Conservation (phyloP, 1,139 yeast genomes). For the Magnusiomyces paraingens region DNA sequence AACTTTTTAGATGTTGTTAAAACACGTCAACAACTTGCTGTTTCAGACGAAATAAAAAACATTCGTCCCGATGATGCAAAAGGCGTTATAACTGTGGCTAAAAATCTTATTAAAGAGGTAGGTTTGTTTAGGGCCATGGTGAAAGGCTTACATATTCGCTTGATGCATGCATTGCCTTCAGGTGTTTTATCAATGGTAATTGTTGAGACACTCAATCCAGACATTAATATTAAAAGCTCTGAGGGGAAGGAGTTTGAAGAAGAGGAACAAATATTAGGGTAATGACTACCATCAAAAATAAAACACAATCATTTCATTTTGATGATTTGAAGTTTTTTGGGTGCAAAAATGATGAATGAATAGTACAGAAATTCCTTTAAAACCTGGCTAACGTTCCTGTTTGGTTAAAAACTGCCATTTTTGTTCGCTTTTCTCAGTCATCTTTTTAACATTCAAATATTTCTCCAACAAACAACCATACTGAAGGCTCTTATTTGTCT, state of each 20-base stretch:
- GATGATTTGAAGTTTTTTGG: too few relatives aligned
- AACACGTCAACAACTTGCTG: slow-evolving; percentile 41
- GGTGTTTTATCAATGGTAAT: slow-evolving; percentile 38
- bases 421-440: too few relatives aligned
- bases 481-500: too few relatives aligned
- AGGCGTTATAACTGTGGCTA: slow-evolving; percentile 33
- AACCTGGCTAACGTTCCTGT: too few relatives aligned
- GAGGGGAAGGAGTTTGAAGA: slow-evolving; percentile 9
- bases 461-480: too few relatives aligned
- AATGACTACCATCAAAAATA: not conserved
- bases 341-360: too few relatives aligned
- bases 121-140: slow-evolving; percentile 35
- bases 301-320: too few relatives aligned
- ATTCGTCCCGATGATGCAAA: slow-evolving; percentile 36
- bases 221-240: slow-evolving; percentile 15
- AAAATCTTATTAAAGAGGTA: slow-evolving; percentile 34
- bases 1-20: slow-evolving; percentile 40
- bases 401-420: too few relatives aligned
- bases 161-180: slow-evolving; percentile 36
- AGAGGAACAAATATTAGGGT: slow-evolving; percentile 6
- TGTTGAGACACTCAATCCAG: slow-evolving; percentile 38
- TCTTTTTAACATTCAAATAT: too few relatives aligned
- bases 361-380: too few relatives aligned
- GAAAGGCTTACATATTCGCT: slow-evolving; percentile 36
- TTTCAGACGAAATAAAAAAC: slow-evolving; percentile 35